Conservation (phyloP, 2,329 filamentous ascomycete species). For the Pestalotiopsis fici region DNA sequence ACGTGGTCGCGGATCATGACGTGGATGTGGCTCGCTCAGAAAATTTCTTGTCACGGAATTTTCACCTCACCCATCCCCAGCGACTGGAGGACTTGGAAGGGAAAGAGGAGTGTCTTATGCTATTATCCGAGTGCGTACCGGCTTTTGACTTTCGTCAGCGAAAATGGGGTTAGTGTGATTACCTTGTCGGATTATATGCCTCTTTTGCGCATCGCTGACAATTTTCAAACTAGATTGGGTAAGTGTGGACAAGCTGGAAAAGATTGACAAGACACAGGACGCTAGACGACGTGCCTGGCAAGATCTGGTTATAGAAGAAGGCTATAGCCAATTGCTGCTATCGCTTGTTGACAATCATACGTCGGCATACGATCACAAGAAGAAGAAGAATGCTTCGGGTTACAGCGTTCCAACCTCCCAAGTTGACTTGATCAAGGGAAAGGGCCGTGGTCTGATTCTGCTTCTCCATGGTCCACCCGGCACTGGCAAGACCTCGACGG, state of each 20-base stretch:
- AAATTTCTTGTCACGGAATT: neutral
- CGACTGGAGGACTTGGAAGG: neutral
- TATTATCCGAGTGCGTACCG: neutral
- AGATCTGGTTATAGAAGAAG: neutral
- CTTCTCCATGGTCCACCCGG: constrained; percentile 46
- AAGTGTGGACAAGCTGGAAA: neutral
- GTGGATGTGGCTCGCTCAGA: neutral
- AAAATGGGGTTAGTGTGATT: neutral
- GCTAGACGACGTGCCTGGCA: neutral
- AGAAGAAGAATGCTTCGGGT: neutral
- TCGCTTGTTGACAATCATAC: constrained; percentile 14
- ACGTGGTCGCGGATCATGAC: neutral
- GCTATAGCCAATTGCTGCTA: constrained; percentile 7
- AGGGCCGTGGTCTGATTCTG: constrained; percentile 40
- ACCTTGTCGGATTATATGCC: no score
- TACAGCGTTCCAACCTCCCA: constrained; percentile 2
- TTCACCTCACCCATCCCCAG: neutral
- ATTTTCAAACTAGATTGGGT: neutral
- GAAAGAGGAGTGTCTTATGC: neutral
- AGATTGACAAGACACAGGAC: constrained; percentile 2
- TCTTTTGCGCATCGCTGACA: neutral
- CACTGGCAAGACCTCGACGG: constrained; percentile 39
- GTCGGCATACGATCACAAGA: neutral
- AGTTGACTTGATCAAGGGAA: constrained; percentile 16
- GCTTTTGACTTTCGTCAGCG: neutral